Conservation (phyloP, 208 protist genomes). For the Porcisia hertigi region DNA sequence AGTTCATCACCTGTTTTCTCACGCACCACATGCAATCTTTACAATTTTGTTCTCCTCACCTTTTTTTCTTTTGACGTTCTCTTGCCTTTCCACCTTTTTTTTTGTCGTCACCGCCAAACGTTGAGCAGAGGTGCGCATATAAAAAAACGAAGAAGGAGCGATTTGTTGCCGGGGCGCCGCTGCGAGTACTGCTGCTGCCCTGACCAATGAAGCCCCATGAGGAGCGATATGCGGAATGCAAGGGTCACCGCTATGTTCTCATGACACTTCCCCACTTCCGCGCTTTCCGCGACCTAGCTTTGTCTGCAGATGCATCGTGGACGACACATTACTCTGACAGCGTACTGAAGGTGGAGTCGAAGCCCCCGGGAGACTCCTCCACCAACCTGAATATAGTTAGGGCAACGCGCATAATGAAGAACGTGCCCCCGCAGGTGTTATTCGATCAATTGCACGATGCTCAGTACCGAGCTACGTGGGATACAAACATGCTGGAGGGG, state of each 20-base stretch:
- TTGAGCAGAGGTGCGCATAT: not conserved
- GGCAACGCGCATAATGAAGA: slow-evolving; percentile 64
- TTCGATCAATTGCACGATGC: slow-evolving; percentile 91
- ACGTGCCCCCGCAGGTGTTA: slow-evolving; percentile 61
- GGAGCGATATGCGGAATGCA: slow-evolving; percentile 50
- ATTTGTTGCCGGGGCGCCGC: not conserved
- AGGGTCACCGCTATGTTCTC: slow-evolving; percentile 51
- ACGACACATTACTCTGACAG: slow-evolving; percentile 51
- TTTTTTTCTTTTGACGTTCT: not conserved
- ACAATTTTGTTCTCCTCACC: not conserved
- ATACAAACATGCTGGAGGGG: slow-evolving; percentile 86
- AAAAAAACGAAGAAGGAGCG: not conserved
- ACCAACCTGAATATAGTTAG: slow-evolving; percentile 81
- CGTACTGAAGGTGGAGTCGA: slow-evolving; percentile 56
- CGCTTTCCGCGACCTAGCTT: slow-evolving; percentile 52
- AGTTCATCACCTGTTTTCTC: not conserved
- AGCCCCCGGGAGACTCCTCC: slow-evolving; percentile 45
- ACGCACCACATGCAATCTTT: not conserved
- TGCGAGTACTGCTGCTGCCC: not conserved
- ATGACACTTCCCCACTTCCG: slow-evolving; percentile 77
- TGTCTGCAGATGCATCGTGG: slow-evolving; percentile 46
- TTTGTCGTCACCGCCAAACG: not conserved
- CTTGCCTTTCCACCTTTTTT: not conserved
- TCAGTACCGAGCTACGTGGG: slow-evolving; percentile 82
- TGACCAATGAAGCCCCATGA: not conserved